A percentile compares a stretch with the other conserved stretches of the same genome.
These are phyloP conservation scores for Azolla pinnata DNA, from an alignment of 75 land plant genomes.

Conservation along the genomic window DNA sequence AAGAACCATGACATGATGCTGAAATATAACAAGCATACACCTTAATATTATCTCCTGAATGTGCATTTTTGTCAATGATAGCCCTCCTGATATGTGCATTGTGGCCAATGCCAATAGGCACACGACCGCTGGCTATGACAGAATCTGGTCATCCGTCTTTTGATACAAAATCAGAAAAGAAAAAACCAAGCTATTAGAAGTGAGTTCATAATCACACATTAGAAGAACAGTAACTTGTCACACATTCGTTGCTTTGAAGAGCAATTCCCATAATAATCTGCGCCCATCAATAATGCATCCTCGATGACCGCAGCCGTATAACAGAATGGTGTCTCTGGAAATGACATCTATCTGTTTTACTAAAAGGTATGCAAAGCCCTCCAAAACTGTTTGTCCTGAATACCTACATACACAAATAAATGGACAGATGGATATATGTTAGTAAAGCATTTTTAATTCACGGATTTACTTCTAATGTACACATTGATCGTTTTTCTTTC, in stretches of 20 bases:
- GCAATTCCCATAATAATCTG: slow-evolving; percentile 97
- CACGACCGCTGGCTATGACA: slow-evolving; percentile 70
- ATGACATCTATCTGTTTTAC: no score
- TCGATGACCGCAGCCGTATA: slow-evolving; percentile 94
- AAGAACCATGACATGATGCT: no score
- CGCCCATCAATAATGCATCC: slow-evolving; percentile 93
- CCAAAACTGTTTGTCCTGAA: no score
- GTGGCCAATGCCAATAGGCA: slow-evolving; percentile 93
- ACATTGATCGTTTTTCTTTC: no score
- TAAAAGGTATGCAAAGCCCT: no score
- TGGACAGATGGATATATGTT: no score
- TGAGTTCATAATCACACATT: not conserved
- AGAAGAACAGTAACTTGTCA: not conserved
- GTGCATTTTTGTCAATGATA: slow-evolving; percentile 98
- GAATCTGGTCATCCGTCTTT: slow-evolving; percentile 84
- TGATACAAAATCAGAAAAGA: not conserved
- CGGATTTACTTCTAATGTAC: no score
- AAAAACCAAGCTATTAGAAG: not conserved
- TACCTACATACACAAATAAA: no score
- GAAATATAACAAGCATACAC: no score
- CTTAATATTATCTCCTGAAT: slow-evolving; percentile 93
- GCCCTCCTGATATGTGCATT: slow-evolving; percentile 86
- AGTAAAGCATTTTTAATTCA: no score
- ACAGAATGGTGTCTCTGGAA: slow-evolving; percentile 97
- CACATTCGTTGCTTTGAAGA: no score